Conservation (phyloP, 2,329 filamentous ascomycete genomes). For the Byssothecium circinans region DNA sequence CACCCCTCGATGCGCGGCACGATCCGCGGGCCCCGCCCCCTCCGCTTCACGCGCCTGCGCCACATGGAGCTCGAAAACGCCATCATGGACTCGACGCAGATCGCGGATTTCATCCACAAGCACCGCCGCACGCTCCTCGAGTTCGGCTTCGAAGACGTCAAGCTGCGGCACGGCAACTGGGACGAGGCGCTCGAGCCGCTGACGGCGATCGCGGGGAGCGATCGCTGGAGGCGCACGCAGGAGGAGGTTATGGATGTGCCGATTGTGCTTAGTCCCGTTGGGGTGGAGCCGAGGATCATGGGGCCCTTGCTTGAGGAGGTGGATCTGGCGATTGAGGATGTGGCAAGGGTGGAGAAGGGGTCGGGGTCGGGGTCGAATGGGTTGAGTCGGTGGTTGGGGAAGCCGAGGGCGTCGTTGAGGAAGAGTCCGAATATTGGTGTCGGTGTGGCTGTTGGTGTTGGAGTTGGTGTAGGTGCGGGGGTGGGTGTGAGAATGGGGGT, state of each 20-base stretch:
- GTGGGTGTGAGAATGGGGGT: no score
- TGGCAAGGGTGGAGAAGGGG: constrained; percentile 16
- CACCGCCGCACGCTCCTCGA: constrained; percentile 72
- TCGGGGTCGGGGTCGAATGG: constrained; percentile 17
- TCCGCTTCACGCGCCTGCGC: constrained; percentile 67
- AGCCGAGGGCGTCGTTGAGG: constrained; percentile 17
- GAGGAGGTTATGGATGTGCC: constrained; percentile 47
- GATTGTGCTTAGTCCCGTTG: constrained; percentile 40
- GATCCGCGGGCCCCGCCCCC: constrained; percentile 45
- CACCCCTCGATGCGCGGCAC: constrained; percentile 37
- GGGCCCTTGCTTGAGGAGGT: constrained; percentile 38
- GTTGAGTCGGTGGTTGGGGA: constrained; percentile 38
- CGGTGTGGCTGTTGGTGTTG: no score
- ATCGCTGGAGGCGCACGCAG: constrained; percentile 47
- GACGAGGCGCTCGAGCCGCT: constrained; percentile 79
- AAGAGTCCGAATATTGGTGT: no score
- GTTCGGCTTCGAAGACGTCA: constrained; percentile 78
- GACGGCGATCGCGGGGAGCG: constrained; percentile 48
- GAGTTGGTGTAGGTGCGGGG: no score
- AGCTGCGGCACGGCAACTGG: constrained; percentile 73
- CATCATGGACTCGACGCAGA: constrained; percentile 69
- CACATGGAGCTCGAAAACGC: constrained; percentile 73
- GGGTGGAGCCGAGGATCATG: constrained; percentile 39
- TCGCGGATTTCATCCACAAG: constrained; percentile 66
- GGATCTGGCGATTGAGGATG: constrained; percentile 28